Percentiles rank a stretch among this genome's conserved stretches.
These are phyloP conservation scores for Ambrosia hybrid DNA, from an alignment of 140 eudicot species.

Conservation along the genomic window DNA sequence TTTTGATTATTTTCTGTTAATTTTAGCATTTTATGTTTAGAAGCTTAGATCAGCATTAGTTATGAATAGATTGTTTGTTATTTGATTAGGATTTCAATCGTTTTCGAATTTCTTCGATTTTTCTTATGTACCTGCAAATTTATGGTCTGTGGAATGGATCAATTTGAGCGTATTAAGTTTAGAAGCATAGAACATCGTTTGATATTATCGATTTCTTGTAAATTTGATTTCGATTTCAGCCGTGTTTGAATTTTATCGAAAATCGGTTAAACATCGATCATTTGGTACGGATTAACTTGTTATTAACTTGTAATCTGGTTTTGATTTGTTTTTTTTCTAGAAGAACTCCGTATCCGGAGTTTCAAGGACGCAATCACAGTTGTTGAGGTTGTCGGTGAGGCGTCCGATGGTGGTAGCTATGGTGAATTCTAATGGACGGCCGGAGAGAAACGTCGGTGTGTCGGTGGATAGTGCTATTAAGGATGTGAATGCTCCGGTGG, in stretches of 20 bases:
- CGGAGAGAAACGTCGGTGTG: conserved; percentile 42
- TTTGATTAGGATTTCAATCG: too few relatives aligned
- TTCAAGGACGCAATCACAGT: conserved; percentile 39
- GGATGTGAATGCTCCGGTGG: conserved; percentile 42
- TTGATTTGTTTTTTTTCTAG: conserved; percentile 32
- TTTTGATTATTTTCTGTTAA: neutral
- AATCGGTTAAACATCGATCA: neutral
- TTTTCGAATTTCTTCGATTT: too few relatives aligned
- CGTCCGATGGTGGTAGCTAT: conserved; percentile 43
- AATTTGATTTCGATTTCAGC: neutral
- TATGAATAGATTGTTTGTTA: too few relatives aligned
- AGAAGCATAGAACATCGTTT: too few relatives aligned
- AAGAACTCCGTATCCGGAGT: conserved; percentile 32
- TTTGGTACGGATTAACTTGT: neutral
- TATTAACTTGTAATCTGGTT: neutral
- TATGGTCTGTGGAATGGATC: too few relatives aligned
- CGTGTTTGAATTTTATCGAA: too few relatives aligned
- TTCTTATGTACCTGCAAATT: too few relatives aligned
- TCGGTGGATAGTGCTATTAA: conserved; percentile 44
- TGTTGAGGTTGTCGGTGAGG: conserved; percentile 19
- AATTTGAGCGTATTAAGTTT: too few relatives aligned
- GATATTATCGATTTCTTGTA: too few relatives aligned
- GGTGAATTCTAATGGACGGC: conserved; percentile 43
- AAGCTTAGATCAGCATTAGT: too few relatives aligned
- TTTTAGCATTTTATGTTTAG: too few relatives aligned